Conservation (phyloP, 176 grass and related monocot genomes). For the Raddia guianensis region DNA sequence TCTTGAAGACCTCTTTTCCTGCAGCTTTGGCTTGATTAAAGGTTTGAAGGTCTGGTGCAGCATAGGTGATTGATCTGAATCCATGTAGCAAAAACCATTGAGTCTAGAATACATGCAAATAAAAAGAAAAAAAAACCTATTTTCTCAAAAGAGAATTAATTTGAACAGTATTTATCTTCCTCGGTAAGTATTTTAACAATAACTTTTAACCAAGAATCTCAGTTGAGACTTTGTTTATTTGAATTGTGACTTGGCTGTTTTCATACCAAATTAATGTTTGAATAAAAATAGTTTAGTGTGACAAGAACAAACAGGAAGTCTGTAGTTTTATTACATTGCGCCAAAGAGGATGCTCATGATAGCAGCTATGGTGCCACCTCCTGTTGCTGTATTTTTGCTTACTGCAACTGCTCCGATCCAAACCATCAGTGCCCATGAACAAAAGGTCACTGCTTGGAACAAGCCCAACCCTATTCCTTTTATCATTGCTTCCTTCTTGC, state of each 20-base stretch:
- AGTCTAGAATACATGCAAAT: slow-evolving; percentile 15
- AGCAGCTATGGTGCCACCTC: slow-evolving; percentile 50
- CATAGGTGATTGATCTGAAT: slow-evolving; percentile 66
- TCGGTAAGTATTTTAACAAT: neutral
- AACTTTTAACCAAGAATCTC: neutral
- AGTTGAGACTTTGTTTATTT: slow-evolving; percentile 22
- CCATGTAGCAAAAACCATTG: slow-evolving; percentile 17
- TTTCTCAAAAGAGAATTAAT: neutral
- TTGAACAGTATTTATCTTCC: neutral
- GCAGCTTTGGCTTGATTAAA: slow-evolving; percentile 60
- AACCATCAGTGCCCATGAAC: slow-evolving; percentile 61
- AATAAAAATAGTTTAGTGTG: neutral
- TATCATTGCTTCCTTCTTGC: slow-evolving; percentile 47
- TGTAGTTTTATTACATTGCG: slow-evolving; percentile 51
- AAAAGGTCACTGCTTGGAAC: slow-evolving; percentile 57
- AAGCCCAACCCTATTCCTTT: slow-evolving; percentile 51
- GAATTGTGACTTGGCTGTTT: neutral
- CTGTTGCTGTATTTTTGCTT: slow-evolving; percentile 35
- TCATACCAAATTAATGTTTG: neutral
- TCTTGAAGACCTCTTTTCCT: slow-evolving; percentile 51
- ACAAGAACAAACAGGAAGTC: neutral
- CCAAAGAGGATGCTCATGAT: slow-evolving; percentile 68
- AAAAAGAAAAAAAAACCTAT: neutral
- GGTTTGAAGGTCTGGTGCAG: slow-evolving; percentile 60
- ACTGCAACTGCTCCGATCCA: slow-evolving; percentile 58